Base-by-base conservation (phyloP, 2,329 filamentous ascomycete genomes). In the Colletotrichum musae region DNA sequence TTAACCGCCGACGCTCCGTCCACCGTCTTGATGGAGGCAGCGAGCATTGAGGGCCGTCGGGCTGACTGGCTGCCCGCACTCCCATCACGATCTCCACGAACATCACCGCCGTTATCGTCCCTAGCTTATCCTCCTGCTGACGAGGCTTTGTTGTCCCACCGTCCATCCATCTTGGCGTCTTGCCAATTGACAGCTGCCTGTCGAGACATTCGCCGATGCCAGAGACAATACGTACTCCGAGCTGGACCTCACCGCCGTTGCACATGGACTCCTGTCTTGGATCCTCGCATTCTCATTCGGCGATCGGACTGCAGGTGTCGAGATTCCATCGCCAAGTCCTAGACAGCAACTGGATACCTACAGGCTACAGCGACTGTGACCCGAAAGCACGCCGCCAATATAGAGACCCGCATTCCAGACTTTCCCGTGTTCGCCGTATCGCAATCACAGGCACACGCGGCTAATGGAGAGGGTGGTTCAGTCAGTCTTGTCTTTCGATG, bases 241-340 rank as follows among this genome's bases (percentile, higher is more conserved):
- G 10, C 15, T 21, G 36, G 32, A 58, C n/a, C 24, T 69, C 66
- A 66, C 66, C 66, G 62, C 66, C 63, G 56, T 69, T 69, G 48
- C 36, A 36, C n/a, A 56, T 66, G 48, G 26, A 32, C 36, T 36
- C 57, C 32, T 69, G 66, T 69, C 66, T 69, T 47, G 18, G 21
- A 66, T 36, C 21, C 10, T 21, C 16, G 41, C 43, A 6, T 18
- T 13, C 13, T 18, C 15, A 69, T 24, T 69, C n/a, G 66, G 18
- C 56, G 41, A 68, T 53, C 59, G 45, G 24, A 13, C 26, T 32
- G 43, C 54, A 66, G 32, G 52, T 28, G 52, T 51, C 36, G 51
- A 39, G 18, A 45, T 66, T 18, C 48, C 54, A 59, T 54, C 28
- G 52, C 47, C 41, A 26, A 47, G 39, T 56, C 16, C 21, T 24